phyloP scores from a whole-genome alignment of 257 asterid genomes.

The Penstemon davidsonii region DNA sequence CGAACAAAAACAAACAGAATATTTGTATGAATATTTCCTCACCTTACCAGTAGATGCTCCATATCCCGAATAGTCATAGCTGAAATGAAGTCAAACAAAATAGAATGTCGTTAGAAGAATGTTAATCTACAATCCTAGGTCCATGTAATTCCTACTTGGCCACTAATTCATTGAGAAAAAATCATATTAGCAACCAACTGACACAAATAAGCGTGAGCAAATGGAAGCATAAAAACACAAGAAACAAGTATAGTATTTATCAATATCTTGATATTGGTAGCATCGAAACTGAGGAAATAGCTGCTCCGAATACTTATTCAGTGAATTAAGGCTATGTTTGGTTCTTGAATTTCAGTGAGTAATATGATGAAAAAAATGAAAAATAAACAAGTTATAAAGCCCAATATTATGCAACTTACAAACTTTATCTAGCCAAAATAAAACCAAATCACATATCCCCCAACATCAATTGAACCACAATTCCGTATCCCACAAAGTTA shows the following conservation, averaged over 20 bases:
- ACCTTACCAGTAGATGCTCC: conserved; percentile 99
- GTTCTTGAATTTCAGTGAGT: too few relatives aligned
- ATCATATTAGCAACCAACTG: background rate
- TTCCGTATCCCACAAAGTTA: conserved; percentile 5
- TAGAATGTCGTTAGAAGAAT: conserved; percentile 3
- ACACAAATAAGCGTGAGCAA: conserved; percentile 3
- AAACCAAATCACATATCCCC: conserved; percentile 15
- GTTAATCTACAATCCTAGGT: background rate
- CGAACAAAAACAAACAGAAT: background rate
- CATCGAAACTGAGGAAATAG: background rate
- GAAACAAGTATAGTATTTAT: background rate
- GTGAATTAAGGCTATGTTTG: background rate
- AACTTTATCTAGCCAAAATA: background rate
- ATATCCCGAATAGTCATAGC: conserved; percentile 97
- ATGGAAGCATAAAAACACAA: background rate
- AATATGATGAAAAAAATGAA: too few relatives aligned
- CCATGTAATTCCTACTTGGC: background rate
- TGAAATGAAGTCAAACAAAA: conserved; percentile 45
- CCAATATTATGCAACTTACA: background rate
- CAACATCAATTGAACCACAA: conserved; percentile 25
- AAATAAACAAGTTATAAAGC: too few relatives aligned
- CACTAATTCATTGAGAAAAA: background rate
- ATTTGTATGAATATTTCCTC: conserved; percentile 34
- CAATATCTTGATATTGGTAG: background rate
- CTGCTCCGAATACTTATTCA: background rate